These are phyloP conservation scores for Gigaspora rosea DNA, from an alignment of 192 early-diverging fungal genomes.

Conservation along the genomic window DNA sequence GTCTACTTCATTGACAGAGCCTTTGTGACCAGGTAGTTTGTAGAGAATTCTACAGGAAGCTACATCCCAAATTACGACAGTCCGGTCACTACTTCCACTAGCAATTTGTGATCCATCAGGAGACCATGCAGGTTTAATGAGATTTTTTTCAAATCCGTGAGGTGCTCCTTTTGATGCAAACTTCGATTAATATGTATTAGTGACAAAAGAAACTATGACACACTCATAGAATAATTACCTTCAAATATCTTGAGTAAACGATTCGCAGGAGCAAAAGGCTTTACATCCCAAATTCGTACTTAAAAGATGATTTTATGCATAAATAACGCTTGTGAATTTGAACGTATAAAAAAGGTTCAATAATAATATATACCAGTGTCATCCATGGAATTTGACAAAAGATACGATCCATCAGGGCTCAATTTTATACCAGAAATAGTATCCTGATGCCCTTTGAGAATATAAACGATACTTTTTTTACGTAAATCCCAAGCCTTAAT, in stretches of 20 bases:
- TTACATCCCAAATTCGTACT: slow-evolving; percentile 93
- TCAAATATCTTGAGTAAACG: slow-evolving; percentile 81
- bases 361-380: slow-evolving; percentile 66
- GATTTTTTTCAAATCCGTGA: slow-evolving; percentile 93
- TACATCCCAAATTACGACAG: slow-evolving; percentile 89
- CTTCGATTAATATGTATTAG: neutral
- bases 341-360: neutral
- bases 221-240: slow-evolving; percentile 37
- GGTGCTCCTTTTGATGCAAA: slow-evolving; percentile 66
- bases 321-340: neutral
- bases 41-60: slow-evolving; percentile 79
- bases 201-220: neutral
- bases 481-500: slow-evolving; percentile 86
- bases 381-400: slow-evolving; percentile 91
- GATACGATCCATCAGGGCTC: slow-evolving; percentile 79
- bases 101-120: slow-evolving; percentile 83
- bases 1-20: slow-evolving; percentile 90
- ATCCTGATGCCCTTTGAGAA: slow-evolving; percentile 82
- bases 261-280: slow-evolving; percentile 76
- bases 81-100: slow-evolving; percentile 82
- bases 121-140: slow-evolving; percentile 89
- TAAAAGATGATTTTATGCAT: neutral
- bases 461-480: slow-evolving; percentile 62
- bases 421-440: slow-evolving; percentile 85
- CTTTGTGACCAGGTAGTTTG: slow-evolving; percentile 95